Evolutionary conservation across 192 early-diverging fungal genomes (phyloP).

Genomic region (Diversispora eburnea): DNA sequence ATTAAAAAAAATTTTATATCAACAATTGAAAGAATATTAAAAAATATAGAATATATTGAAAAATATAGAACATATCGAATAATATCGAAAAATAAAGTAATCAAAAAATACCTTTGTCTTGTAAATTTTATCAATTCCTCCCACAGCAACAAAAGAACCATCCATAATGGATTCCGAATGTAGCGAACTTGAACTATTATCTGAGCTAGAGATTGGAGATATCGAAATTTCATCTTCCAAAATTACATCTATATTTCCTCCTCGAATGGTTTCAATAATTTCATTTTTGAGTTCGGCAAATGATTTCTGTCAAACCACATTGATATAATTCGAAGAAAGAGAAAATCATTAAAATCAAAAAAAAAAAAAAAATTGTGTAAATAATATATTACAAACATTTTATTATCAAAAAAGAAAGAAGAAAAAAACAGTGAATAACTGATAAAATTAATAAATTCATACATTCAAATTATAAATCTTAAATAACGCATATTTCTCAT

Average conservation of each 20-base stretch:
- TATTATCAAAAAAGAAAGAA: no score
- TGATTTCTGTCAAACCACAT: not conserved
- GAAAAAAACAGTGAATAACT: no score
- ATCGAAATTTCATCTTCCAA: not conserved
- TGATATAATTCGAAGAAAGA: not conserved
- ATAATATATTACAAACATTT: no score
- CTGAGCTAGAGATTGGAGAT: not conserved
- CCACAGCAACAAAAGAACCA: not conserved
- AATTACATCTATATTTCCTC: not conserved
- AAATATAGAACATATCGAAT: no score
- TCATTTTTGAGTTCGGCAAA: not conserved
- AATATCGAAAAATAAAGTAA: no score
- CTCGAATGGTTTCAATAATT: not conserved
- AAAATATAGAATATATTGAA: no score
- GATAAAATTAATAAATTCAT: not conserved
- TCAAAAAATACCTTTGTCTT: no score
- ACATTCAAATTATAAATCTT: constrained; percentile 6
- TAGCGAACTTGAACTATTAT: not conserved
- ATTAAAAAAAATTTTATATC: not conserved
- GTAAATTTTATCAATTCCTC: not conserved
- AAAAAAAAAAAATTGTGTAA: not conserved
- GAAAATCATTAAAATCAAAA: not conserved
- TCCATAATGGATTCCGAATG: not conserved
- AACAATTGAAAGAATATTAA: not conserved
- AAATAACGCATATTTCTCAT: not conserved